Percentiles rank a stretch among this genome's conserved stretches.
Evolutionary conservation across 2,329 filamentous ascomycete genomes (phyloP).

Genomic region (Ophiocordyceps camponoti-saundersi): DNA sequence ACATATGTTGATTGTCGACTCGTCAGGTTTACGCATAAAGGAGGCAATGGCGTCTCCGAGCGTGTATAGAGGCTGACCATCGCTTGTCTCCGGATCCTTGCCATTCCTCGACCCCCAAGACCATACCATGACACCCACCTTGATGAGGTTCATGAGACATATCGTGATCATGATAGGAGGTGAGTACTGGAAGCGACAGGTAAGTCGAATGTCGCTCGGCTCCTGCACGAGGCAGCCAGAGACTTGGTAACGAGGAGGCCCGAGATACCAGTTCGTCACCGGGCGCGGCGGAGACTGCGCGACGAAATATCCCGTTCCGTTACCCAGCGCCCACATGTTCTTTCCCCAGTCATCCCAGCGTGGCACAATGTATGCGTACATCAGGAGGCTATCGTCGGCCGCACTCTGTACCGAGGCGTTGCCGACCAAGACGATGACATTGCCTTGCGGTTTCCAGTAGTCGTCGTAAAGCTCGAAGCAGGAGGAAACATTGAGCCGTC

Average conservation of each 20-base stretch:
- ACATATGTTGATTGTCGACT: neutral
- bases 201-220: neutral
- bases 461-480: neutral
- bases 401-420: neutral
- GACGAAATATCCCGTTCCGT: neutral
- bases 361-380: neutral
- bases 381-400: neutral
- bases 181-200: neutral
- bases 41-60: neutral
- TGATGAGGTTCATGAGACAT: neutral
- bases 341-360: neutral
- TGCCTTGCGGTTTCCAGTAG: neutral
- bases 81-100: neutral
- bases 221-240: neutral
- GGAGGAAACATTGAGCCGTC: neutral
- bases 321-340: neutral
- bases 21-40: neutral
- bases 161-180: neutral
- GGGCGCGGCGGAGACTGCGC: neutral
- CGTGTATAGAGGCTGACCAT: neutral
- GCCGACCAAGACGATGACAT: neutral
- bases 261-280: neutral
- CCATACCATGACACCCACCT: neutral
- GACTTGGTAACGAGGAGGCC: neutral
- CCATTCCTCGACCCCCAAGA: neutral